Conservation (phyloP, 2,329 filamentous ascomycete species). For the Myriosclerotinia scirpicola region DNA sequence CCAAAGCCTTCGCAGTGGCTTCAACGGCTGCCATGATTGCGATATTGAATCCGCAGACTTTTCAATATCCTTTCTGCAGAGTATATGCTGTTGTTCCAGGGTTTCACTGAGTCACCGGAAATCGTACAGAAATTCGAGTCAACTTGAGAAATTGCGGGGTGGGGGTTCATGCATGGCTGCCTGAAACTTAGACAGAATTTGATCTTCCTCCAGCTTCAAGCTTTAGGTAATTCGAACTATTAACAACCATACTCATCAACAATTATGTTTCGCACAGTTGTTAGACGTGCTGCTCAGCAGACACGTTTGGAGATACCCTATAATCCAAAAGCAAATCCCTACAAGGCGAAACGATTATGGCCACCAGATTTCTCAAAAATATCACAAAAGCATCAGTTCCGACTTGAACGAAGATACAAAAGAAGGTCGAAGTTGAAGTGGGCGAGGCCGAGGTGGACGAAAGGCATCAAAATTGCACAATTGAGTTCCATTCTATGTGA, state of each 20-base stretch:
- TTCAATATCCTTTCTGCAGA: slow-evolving; percentile 22
- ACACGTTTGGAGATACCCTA: slow-evolving; percentile 40
- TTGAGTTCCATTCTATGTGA: slow-evolving; percentile 38
- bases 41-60: slow-evolving; percentile 12
- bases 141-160: slow-evolving; percentile 22
- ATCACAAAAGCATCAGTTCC: slow-evolving; percentile 70
- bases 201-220: neutral
- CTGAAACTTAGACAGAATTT: slow-evolving; percentile 25
- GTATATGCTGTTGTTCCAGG: slow-evolving; percentile 9
- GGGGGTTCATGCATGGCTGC: slow-evolving; percentile 23
- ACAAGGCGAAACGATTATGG: slow-evolving; percentile 71
- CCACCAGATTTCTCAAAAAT: slow-evolving; percentile 74
- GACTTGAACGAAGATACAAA: slow-evolving; percentile 77
- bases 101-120: slow-evolving; percentile 29
- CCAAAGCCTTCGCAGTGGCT: slow-evolving; percentile 47
- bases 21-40: slow-evolving; percentile 48
- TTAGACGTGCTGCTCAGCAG: slow-evolving; percentile 45
- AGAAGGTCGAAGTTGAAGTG: slow-evolving; percentile 63
- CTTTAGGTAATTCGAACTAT: neutral
- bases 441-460: slow-evolving; percentile 63
- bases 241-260: slow-evolving; percentile 28
- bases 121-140: slow-evolving; percentile 22
- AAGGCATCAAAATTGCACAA: slow-evolving; percentile 64
- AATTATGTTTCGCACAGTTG: slow-evolving; percentile 50
- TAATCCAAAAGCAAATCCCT: slow-evolving; percentile 52